These are phyloP conservation scores for Venturia pyrina DNA, from an alignment of 2,329 filamentous ascomycete genomes.

Conservation along the genomic window DNA sequence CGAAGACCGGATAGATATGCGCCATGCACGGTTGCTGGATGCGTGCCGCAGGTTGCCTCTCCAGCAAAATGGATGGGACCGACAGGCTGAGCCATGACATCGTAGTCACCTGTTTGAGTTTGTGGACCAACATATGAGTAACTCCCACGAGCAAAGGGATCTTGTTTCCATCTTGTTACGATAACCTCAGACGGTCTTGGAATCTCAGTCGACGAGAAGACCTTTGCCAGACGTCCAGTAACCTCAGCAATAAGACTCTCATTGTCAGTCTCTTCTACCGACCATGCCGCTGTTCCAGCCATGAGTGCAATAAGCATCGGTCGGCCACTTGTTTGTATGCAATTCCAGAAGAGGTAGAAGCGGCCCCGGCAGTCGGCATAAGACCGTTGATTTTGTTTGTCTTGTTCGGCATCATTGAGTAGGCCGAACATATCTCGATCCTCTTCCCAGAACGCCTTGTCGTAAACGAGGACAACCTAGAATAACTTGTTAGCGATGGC, in stretches of 20 bases:
- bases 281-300: conserved; percentile 87
- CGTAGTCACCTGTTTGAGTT: conserved; percentile 80
- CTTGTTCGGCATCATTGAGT: conserved; percentile 64
- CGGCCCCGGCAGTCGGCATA: conserved; percentile 74
- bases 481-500: not conserved
- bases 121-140: conserved; percentile 87
- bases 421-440: conserved; percentile 89
- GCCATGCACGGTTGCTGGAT: conserved; percentile 93
- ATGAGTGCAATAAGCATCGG: conserved; percentile 83
- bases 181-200: conserved; percentile 76
- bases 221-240: conserved; percentile 62
- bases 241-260: conserved; percentile 71
- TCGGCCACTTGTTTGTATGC: conserved; percentile 76
- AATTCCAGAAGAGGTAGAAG: conserved; percentile 98
- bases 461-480: conserved; percentile 71
- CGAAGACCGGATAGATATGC: conserved; percentile 90
- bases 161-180: conserved; percentile 84
- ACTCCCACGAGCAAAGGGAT: conserved; percentile 83
- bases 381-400: conserved; percentile 61
- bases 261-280: conserved; percentile 70
- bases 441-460: conserved; percentile 82
- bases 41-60: conserved; percentile 90
- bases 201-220: conserved; percentile 56
- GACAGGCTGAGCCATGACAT: conserved; percentile 73
- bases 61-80: conserved; percentile 92